Evolutionary conservation across 306 rosid genomes (phyloP), one percentile per base, ranked within the genome.

Genomic region (Morella rubra): DNA sequence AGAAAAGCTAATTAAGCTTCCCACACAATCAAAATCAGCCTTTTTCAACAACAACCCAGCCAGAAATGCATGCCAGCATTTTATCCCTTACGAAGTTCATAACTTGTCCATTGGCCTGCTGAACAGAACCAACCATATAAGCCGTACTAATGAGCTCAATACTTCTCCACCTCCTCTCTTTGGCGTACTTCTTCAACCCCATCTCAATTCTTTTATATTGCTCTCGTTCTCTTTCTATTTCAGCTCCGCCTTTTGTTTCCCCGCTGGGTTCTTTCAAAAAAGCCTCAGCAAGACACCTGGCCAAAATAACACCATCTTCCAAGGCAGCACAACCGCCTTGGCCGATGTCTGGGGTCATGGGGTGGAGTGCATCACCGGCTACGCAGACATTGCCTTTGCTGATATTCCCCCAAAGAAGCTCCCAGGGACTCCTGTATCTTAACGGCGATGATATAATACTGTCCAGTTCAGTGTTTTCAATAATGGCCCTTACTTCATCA

Each of bases 141-240:
- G 91, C 40, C 22, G 86, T 62, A 53, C 49, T 11, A 24, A 84
- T 72, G 10, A 90, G 79, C 62, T 83, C 81, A 83, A 88, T 72
- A 76, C 91, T 73, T 82, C 93, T 85, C 95, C 97, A 91, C 84
- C 71, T 83, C 82, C 98, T 89, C 75, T 86, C 87, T 0, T 76
- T 72, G 6, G 87, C 91, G 75, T 85, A 93, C 80, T 84, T 93
- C 66, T 75, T 89, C 84, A 89, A 80, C 20, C 86, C 82, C 69
- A 13, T 75, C 53, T 90, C 85, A 46, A 90, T 82, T 74, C 69
- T 85, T 72, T 59, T 72, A 45, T 58, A 84, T 46, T 79, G 75
- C 0, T 84, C 88, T 13, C 67, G 73, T 0, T 84, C 88, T 16
- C 69, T 62, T 20, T 64, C 83, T n/a, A 76, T 84, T 16, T 60